Base-by-base conservation (phyloP, 1,139 yeast genomes). In the Nakaseomyces nivariensis region DNA sequence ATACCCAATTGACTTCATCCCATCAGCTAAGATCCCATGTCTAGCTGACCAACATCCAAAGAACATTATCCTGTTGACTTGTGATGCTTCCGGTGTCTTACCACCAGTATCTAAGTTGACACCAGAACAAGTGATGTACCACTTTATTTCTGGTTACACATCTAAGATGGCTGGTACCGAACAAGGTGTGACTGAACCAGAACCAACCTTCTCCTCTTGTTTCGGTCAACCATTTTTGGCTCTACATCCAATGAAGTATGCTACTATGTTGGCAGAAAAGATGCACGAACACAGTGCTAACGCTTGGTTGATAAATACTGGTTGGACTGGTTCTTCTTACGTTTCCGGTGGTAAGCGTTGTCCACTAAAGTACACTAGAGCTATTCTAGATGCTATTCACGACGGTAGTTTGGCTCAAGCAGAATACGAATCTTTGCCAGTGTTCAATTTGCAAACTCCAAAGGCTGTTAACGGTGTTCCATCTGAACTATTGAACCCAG, bases 101-200 rank as follows among this genome's bases (percentile, higher is more conserved):
- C 98, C 98, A 52, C 97, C 97, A 59, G 95, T 92, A 55, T 89
- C 97, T 57, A 88, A 84, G 73, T 81, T 92, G 71, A 79, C 95
- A 52, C 88, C 88, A 67, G 88, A 92, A 60, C 97, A 92, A 74
- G 97, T 92, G 59, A 92, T 92, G 97, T 92, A 92, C 79, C 97
- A 92, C 75, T 92, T 92, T 74, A 92, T 92, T 63, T 85, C 96
- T 56, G 98, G 98, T 68, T 92, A 92, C 80, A 92, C 98, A 56
- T 90, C 97, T 54, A 92, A 92, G 81, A 92, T 92, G 95, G 97
- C 98, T 57, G 98, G 98, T 72, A 92, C 98, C 52, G 98, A 92
- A 74, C 95, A 88, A 71, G 98, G 98, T 73, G 88, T 92, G 60
- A 90, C 97, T 58, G 97, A 92, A 75, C 97, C 98, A 54, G 90